Evolutionary conservation across 352 stramenopile species (phyloP).

Genomic region (Pythium dissotocum): DNA sequence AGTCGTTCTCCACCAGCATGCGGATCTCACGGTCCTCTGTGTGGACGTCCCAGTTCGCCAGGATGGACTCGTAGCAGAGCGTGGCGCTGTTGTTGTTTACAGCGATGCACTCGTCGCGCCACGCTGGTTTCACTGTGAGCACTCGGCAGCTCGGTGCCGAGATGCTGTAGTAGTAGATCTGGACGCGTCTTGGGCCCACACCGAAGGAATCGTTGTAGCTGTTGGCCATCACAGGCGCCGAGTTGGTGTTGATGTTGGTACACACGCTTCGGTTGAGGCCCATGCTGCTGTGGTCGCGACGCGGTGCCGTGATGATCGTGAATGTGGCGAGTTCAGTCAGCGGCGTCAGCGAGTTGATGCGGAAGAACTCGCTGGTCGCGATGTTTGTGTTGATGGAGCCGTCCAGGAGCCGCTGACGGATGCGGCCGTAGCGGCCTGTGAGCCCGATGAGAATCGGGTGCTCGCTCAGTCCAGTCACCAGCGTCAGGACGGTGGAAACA

Average conservation of each 20-base stretch:
- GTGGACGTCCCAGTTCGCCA: slow-evolving; percentile 46
- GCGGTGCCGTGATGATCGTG: slow-evolving; percentile 27
- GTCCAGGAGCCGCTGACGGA: slow-evolving; percentile 10
- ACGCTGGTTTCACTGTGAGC: slow-evolving; percentile 12
- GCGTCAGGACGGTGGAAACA: slow-evolving; percentile 16
- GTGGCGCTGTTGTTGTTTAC: slow-evolving; percentile 33
- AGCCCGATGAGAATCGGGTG: slow-evolving; percentile 9
- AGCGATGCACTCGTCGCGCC: slow-evolving; percentile 34
- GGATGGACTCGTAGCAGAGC: slow-evolving; percentile 45
- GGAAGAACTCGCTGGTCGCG: not conserved
- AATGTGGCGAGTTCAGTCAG: too few relatives aligned
- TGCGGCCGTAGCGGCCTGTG: slow-evolving; percentile 18
- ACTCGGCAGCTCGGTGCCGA: slow-evolving; percentile 31
- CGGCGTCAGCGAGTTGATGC: too few relatives aligned
- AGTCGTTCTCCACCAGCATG: slow-evolving; percentile 36
- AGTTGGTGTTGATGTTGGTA: slow-evolving; percentile 24
- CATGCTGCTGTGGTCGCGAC: slow-evolving; percentile 20
- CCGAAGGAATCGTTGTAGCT: slow-evolving; percentile 30
- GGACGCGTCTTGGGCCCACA: slow-evolving; percentile 29
- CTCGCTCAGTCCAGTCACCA: slow-evolving; percentile 14
- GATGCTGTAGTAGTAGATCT: slow-evolving; percentile 38
- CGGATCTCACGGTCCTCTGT: slow-evolving; percentile 35
- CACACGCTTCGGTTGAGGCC: slow-evolving; percentile 30
- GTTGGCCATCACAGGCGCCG: slow-evolving; percentile 28
- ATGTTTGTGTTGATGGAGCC: slow-evolving; percentile 31